Conservation (phyloP, 2,329 filamentous ascomycete species). For the Alternaria burnsii region DNA sequence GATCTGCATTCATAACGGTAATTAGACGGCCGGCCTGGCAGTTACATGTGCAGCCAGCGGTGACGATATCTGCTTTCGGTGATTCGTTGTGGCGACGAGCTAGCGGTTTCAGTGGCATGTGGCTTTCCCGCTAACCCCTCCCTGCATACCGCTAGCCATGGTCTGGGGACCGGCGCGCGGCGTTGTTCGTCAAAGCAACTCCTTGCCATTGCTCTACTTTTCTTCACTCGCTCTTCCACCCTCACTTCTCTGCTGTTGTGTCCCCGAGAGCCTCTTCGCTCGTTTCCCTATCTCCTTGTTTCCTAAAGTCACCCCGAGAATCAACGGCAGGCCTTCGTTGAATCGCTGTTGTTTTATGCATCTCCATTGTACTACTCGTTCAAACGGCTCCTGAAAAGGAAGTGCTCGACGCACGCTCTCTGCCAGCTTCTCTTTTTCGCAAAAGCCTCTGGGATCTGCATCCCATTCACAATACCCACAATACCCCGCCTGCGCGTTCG, state of each 20-base stretch:
- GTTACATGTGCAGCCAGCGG: slow-evolving; percentile 12
- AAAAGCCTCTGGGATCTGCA: slow-evolving; percentile 7
- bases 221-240: slow-evolving; percentile 13
- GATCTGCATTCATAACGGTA: slow-evolving; percentile 5
- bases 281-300: slow-evolving; percentile 30
- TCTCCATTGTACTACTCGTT: slow-evolving; percentile 26
- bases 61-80: slow-evolving; percentile 20
- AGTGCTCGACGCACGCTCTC: slow-evolving; percentile 49
- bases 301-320: slow-evolving; percentile 23
- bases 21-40: slow-evolving; percentile 15
- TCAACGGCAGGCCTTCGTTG: slow-evolving; percentile 45
- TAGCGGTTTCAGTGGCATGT: slow-evolving; percentile 31
- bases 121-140: slow-evolving; percentile 33
- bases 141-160: slow-evolving; percentile 16
- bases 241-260: slow-evolving; percentile 24
- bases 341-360: slow-evolving; percentile 34
- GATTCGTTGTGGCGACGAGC: slow-evolving; percentile 31
- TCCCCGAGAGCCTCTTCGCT: slow-evolving; percentile 31
- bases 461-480: slow-evolving; percentile 13
- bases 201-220: slow-evolving; percentile 22
- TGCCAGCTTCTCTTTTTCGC: slow-evolving; percentile 23
- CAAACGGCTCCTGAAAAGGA: slow-evolving; percentile 19
- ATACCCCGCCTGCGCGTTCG: slow-evolving; percentile 19
- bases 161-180: slow-evolving; percentile 17
- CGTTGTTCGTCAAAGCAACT: slow-evolving; percentile 16